These are phyloP conservation scores for Aspergillus ostianus DNA, from an alignment of 495 filamentous ascomycete species.

Conservation along the genomic window DNA sequence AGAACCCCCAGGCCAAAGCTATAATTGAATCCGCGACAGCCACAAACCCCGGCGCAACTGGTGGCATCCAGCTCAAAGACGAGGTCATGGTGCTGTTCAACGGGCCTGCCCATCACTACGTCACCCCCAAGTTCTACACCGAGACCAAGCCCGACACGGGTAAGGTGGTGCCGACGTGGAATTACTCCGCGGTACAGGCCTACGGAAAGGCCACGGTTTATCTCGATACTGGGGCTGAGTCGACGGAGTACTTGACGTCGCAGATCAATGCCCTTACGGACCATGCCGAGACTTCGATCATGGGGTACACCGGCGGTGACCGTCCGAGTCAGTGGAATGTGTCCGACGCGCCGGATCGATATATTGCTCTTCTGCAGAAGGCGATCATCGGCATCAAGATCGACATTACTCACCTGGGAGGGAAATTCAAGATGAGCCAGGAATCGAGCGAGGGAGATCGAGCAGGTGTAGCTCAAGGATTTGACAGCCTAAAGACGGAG, in stretches of 20 bases:
- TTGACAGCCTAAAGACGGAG: slow-evolving; percentile 43
- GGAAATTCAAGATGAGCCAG: slow-evolving; percentile 60
- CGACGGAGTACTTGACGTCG: slow-evolving; percentile 37
- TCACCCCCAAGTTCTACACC: slow-evolving; percentile 60
- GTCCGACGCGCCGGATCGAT: slow-evolving; percentile 46
- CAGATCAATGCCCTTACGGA: slow-evolving; percentile 49
- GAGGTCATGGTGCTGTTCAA: slow-evolving; percentile 54
- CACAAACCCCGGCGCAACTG: slow-evolving; percentile 1
- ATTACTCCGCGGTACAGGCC: slow-evolving; percentile 56
- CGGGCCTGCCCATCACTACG: slow-evolving; percentile 50
- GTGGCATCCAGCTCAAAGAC: slow-evolving; percentile 17
- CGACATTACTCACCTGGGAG: slow-evolving; percentile 44
- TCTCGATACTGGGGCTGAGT: slow-evolving; percentile 36
- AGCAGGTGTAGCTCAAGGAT: slow-evolving; percentile 49
- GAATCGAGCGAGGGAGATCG: slow-evolving; percentile 48
- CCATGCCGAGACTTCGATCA: slow-evolving; percentile 44
- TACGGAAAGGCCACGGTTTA: slow-evolving; percentile 52
- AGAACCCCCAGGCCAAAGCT: slow-evolving; percentile 56
- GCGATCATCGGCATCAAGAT: slow-evolving; percentile 56
- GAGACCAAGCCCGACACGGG: slow-evolving; percentile 54
- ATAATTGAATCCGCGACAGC: slow-evolving; percentile 43
- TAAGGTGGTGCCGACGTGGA: slow-evolving; percentile 63
- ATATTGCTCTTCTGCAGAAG: slow-evolving; percentile 49
- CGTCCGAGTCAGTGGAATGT: slow-evolving; percentile 43
- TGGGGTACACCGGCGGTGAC: slow-evolving; percentile 41